Evolutionary conservation across 345 rosid genomes (phyloP), one percentile per base, ranked within the genome.

Genomic region (Angophora floribunda): DNA sequence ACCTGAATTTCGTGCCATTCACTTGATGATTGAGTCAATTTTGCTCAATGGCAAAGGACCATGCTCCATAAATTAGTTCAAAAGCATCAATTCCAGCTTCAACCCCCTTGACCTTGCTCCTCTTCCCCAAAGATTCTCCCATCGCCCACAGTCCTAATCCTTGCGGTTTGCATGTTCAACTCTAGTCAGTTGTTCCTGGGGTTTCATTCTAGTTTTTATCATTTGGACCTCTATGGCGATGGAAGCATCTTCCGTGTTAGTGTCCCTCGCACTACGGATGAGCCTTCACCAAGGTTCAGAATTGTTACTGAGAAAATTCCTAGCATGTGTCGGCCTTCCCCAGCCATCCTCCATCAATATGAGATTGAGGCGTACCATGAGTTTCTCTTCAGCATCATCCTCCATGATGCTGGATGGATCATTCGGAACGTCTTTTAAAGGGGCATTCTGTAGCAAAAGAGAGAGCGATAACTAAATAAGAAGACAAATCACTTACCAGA

Each of bases 311-410:
- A 92, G 93, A 90, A 93, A 94, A 86, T 92, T 94, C 88, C 95
- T 92, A 49, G 50, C 89, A 78, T 91, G 79, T 26, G 93, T 87
- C 41, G 93, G 92, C 89, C 75, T 87, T 90, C 93, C 92, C 96
- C 96, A 94, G 51, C 96, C 95, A 16, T 88, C 94, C 87, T 95
- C 96, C 96, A 91, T 94, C 55, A 88, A 89, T 78, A 95, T 91
- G 88, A 95, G 94, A 75, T 91, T 75, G 86, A 95, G 97, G 88
- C 95, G 95, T 19, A 89, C 82, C 89, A 92, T 90, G 88, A 95
- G 89, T 88, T 93, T 92, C 89, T 93, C 92, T 84, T 88, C 93
- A 24, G 94, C 95, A 86, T 90, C 95, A 86, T 93, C 94, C 90
- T 95, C 97, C 86, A 91, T 57, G 57, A 52, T 84, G 90, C 92